Evolutionary conservation across 306 rosid species (phyloP).

Genomic region (Styphnolobium japonicum): DNA sequence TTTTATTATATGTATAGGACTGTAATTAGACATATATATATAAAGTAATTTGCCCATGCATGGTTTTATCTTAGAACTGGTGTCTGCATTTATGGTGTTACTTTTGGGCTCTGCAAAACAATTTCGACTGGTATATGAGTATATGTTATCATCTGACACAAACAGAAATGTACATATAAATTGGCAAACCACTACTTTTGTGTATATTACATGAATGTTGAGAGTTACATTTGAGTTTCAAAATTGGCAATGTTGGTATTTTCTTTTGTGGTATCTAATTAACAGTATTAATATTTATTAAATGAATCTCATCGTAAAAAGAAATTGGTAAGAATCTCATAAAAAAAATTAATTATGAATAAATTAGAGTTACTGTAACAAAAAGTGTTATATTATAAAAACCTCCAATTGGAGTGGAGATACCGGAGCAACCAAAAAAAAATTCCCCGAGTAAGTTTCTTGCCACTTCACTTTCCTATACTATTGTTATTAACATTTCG

Average conservation of each 20-base stretch:
- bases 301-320: not conserved
- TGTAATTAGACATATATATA: too few relatives aligned
- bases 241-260: not conserved
- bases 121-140: not conserved
- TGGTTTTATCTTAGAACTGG: not conserved
- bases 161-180: not conserved
- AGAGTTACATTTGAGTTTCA: not conserved
- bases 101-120: not conserved
- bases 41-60: too few relatives aligned
- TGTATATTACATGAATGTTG: not conserved
- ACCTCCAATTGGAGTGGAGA: too few relatives aligned
- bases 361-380: not conserved
- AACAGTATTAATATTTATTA: not conserved
- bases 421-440: too few relatives aligned
- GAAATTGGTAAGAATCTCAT: too few relatives aligned
- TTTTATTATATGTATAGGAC: too few relatives aligned
- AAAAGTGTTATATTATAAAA: not conserved
- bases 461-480: not conserved
- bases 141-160: not conserved
- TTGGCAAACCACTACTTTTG: not conserved
- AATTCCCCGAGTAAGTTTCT: too few relatives aligned
- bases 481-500: not conserved
- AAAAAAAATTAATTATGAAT: not conserved
- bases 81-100: not conserved
- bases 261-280: not conserved